Percentiles rank a stretch among this genome's conserved stretches.
Evolutionary conservation across 108 stramenopile species (phyloP).

Genomic region (Cyclotella sp.): DNA sequence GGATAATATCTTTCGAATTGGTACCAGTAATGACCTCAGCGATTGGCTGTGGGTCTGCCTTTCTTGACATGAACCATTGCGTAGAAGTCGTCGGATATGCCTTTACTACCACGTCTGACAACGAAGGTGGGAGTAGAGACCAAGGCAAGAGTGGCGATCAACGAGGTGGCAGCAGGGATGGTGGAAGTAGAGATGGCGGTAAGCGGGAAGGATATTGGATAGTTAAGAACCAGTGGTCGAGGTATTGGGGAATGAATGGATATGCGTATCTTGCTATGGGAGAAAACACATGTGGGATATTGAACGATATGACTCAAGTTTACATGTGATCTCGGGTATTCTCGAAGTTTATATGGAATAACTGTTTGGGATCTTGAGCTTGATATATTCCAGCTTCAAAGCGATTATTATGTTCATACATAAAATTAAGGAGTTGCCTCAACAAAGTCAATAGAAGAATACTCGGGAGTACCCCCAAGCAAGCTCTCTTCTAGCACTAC

Average conservation of each 20-base stretch:
- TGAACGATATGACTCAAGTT: constrained; percentile 90
- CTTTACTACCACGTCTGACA: constrained; percentile 50
- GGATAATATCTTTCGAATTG: background rate
- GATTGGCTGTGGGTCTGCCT: constrained; percentile 72
- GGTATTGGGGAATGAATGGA: constrained; percentile 84
- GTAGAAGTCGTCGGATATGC: constrained; percentile 88
- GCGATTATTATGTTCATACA: too few relatives aligned
- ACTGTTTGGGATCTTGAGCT: background rate
- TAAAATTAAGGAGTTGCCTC: too few relatives aligned
- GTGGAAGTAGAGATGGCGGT: constrained; percentile 43
- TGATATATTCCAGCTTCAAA: too few relatives aligned
- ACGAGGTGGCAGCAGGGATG: constrained; percentile 38
- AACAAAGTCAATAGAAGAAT: too few relatives aligned
- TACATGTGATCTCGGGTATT: constrained; percentile 3
- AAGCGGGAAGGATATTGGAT: constrained; percentile 88
- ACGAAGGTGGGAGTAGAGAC: constrained; percentile 31
- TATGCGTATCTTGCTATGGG: constrained; percentile 92
- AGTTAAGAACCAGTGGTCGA: constrained; percentile 88
- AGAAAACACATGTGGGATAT: constrained; percentile 86
- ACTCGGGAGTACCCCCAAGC: too few relatives aligned
- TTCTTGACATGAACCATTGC: constrained; percentile 89
- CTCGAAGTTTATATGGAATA: constrained; percentile 20
- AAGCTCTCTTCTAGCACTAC: too few relatives aligned
- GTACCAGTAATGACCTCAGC: constrained; percentile 72
- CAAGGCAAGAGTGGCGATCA: constrained; percentile 38